Percentiles rank a stretch among this genome's conserved stretches.
phyloP scores from a whole-genome alignment of 2,329 filamentous ascomycete species.

The Fusarium redolens region DNA sequence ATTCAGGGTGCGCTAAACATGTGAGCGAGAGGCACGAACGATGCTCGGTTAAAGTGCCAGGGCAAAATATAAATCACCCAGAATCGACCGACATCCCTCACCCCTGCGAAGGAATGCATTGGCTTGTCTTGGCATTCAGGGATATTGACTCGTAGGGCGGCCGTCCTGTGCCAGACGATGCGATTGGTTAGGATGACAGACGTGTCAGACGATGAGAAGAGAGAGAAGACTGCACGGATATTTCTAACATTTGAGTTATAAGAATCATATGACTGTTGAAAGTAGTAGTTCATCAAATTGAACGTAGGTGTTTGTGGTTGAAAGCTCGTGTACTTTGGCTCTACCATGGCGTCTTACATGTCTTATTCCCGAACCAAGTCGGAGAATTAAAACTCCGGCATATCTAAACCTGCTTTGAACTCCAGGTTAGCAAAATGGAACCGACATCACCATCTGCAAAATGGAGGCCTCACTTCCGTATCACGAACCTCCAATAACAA shows the following conservation, averaged over 20 bases:
- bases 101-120: background rate
- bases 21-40: background rate
- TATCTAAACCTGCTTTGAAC: background rate
- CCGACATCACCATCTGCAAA: background rate
- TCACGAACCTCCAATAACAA: slow-evolving; percentile 69
- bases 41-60: background rate
- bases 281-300: background rate
- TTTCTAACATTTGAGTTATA: rapidly evolving
- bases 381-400: background rate
- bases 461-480: slow-evolving; percentile 60
- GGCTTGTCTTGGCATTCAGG: background rate
- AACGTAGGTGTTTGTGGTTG: background rate
- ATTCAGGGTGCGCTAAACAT: background rate
- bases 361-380: background rate
- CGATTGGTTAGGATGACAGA: background rate
- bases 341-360: too few species aligned
- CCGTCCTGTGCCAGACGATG: background rate
- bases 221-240: background rate
- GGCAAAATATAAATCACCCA: background rate
- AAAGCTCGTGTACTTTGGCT: background rate
- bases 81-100: background rate
- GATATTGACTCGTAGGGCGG: background rate
- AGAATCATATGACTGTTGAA: too few species aligned
- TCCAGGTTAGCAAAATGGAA: background rate
- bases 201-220: background rate